These are phyloP conservation scores for Lichenothelia convexa DNA, from an alignment of 495 filamentous ascomycete genomes.

Conservation along the genomic window DNA sequence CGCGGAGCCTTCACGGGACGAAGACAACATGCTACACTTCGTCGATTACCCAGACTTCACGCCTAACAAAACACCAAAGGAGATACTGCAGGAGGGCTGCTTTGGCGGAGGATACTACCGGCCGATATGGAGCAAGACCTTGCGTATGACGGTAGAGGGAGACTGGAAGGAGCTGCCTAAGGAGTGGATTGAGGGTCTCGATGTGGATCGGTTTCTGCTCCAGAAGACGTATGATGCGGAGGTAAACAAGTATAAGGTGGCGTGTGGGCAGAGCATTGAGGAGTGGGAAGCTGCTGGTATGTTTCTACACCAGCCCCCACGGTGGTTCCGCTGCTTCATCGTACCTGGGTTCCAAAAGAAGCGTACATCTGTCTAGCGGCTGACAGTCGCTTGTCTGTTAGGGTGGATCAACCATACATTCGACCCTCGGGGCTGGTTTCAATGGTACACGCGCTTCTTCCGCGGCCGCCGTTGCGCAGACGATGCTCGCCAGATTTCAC, in stretches of 20 bases:
- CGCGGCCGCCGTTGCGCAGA: constrained; percentile 28
- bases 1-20: constrained; percentile 20
- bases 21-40: constrained; percentile 24
- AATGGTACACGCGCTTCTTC: constrained; percentile 33
- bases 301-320: too few relatives aligned
- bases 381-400: too few relatives aligned
- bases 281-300: constrained; percentile 31
- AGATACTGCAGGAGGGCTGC: constrained; percentile 27
- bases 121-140: constrained; percentile 20
- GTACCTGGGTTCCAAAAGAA: too few relatives aligned
- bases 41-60: constrained; percentile 22
- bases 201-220: constrained; percentile 19
- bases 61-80: constrained; percentile 31
- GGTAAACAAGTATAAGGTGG: constrained; percentile 29
- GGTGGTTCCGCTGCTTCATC: too few relatives aligned
- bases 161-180: constrained; percentile 27
- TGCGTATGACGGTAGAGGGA: constrained; percentile 21
- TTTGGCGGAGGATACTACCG: constrained; percentile 33
- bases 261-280: constrained; percentile 31
- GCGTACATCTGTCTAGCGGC: too few relatives aligned
- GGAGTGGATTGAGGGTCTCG: constrained; percentile 22
- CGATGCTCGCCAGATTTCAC: constrained; percentile 28
- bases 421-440: constrained; percentile 32
- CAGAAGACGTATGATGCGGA: constrained; percentile 22
- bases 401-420: constrained; percentile 29